Base-by-base conservation (phyloP, 2,329 filamentous ascomycete species). In the Aurifilum marmelostoma region DNA sequence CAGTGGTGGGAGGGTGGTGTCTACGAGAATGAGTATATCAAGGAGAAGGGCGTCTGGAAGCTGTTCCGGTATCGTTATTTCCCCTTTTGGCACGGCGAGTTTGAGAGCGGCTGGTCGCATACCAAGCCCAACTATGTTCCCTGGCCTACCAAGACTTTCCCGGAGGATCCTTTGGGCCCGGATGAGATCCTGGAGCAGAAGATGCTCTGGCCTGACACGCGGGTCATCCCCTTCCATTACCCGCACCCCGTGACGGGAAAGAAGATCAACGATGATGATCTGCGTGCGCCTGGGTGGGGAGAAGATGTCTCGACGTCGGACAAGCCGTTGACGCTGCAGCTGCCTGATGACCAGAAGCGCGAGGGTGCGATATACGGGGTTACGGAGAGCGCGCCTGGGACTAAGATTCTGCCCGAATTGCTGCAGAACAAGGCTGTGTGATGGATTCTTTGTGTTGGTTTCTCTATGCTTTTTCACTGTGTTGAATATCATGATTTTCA, bases 1-100 rank as follows among this genome's bases (percentile, higher is more conserved):
- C 85, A 87, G 74, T 88, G 85, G 85, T 87, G 84, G 83, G 85
- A 88, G 75, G 85, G 85, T 58, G 85, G 85, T 3, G 75, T 87
- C 47, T 88, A 88, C 75, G 85, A 87, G 76, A 88, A 87, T 73
- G 85, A 87, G 74, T 88, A 87, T 75, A 82, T 87, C 77, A 86
- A 86, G 76, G 84, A 87, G 73, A 75, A 83, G 69, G 84, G 84
- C 5, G 77, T 81, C 6, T 88, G 85, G 85, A 85, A 85, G 76
- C 80, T 87, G 32, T 84, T 84, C 75, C 79, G 83, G 43, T 81
- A 86, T 71, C 81, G 84, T 56, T 87, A 87, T 75, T 87, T 87
- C 73, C 84, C 85, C 1, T 87, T 87, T 76, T 88, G 85, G 85
- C 85, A 87, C 75, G 68, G 80, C 71, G 81, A 84, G 37, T 83